A percentile compares a stretch with the other conserved stretches of the same genome.
phyloP scores from a whole-genome alignment of 129 eudicot genomes.

The Pseudognaphalium luteoalbum region DNA sequence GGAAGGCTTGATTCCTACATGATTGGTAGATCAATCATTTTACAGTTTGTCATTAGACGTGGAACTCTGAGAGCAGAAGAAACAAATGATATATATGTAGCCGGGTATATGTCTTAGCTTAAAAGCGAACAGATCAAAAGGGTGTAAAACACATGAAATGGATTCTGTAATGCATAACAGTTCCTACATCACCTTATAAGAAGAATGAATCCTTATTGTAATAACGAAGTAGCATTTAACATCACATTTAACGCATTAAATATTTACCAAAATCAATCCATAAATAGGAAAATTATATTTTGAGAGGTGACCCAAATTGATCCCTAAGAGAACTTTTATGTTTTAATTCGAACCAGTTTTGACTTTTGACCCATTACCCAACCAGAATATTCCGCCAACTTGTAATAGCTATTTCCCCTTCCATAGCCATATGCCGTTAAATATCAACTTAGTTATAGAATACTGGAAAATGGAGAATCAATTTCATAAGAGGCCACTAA shows the following conservation, averaged over 20 bases:
- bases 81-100: neutral
- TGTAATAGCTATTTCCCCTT: neutral
- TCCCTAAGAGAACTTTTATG: too few species aligned
- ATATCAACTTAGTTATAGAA: neutral
- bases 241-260: neutral
- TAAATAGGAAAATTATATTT: neutral
- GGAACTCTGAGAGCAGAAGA: neutral
- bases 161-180: neutral
- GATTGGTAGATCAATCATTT: conserved; percentile 16
- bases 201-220: neutral
- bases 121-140: neutral
- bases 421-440: neutral
- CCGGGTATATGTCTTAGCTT: neutral
- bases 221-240: neutral
- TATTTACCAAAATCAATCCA: neutral
- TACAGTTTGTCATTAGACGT: neutral
- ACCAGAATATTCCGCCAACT: too few species aligned
- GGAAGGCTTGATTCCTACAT: conserved; percentile 96
- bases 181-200: neutral
- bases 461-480: neutral
- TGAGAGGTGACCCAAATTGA: neutral
- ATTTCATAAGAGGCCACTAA: neutral
- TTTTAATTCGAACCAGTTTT: too few species aligned
- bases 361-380: too few species aligned
- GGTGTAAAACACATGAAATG: neutral